Percentiles rank a stretch among this genome's conserved stretches.
phyloP scores from a whole-genome alignment of 1,284 basidiomycete species.

The Neolentinus lepideus region DNA sequence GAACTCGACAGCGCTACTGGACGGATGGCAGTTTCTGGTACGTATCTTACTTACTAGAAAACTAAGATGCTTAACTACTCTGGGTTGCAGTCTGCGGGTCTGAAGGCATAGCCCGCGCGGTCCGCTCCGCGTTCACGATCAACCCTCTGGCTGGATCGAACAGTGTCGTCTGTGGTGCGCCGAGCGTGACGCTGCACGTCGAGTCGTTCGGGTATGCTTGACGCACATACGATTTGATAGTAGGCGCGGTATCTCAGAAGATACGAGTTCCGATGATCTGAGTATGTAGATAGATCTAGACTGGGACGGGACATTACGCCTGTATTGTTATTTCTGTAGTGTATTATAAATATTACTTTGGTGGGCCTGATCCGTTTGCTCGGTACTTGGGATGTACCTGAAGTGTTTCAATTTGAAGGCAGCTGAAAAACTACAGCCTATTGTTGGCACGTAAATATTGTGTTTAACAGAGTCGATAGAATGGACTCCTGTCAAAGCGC shows the following conservation, averaged over 20 bases:
- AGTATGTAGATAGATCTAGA: no score
- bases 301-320: background rate
- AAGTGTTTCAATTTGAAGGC: no score
- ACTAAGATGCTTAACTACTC: background rate
- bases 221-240: background rate
- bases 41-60: background rate
- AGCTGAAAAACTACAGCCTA: no score
- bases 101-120: background rate
- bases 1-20: background rate
- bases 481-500: no score
- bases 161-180: background rate
- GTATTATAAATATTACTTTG: no score
- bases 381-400: no score
- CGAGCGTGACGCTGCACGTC: conserved; percentile 1
- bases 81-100: background rate
- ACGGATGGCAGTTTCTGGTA: background rate
- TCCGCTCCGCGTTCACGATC: background rate
- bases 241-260: background rate
- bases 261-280: background rate
- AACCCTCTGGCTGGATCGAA: background rate
- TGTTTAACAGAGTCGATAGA: no score
- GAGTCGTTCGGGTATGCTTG: conserved; percentile 2
- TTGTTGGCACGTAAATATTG: no score
- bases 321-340: background rate
- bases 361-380: no score